A percentile compares a stretch with the other conserved stretches of the same genome.
These are phyloP conservation scores for Yamadazyma sp. DNA, from an alignment of 1,139 yeast species.

Conservation along the genomic window DNA sequence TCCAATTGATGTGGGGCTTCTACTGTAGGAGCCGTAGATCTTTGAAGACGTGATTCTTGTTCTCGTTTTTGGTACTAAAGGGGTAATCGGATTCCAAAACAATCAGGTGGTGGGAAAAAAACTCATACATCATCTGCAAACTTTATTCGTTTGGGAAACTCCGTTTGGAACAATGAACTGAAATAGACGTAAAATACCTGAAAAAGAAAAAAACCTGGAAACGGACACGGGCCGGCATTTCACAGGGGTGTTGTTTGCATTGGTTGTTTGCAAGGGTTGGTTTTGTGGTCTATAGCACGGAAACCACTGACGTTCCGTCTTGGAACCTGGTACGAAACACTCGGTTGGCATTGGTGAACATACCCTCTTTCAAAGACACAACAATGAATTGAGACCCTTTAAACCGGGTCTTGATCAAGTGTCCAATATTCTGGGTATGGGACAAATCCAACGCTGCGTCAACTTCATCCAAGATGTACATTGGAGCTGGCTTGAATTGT, in stretches of 20 bases:
- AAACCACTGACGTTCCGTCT: slow-evolving; percentile 94
- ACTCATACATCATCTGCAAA: too few species aligned
- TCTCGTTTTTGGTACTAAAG: too few species aligned
- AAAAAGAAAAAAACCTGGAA: too few species aligned
- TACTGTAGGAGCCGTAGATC: too few species aligned
- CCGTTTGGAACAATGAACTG: too few species aligned
- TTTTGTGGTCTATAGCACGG: slow-evolving; percentile 30
- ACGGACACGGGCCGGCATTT: too few species aligned
- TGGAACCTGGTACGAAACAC: slow-evolving; percentile 92
- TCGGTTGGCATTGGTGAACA: slow-evolving; percentile 96
- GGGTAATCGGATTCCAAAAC: too few species aligned
- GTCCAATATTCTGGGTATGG: slow-evolving; percentile 97
- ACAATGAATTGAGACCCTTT: slow-evolving; percentile 96
- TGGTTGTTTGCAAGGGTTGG: not conserved
- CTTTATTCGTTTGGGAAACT: not conserved
- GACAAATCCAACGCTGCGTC: slow-evolving; percentile 97
- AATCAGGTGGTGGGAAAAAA: too few species aligned
- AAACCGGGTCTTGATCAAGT: slow-evolving; percentile 89
- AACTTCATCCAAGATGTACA: slow-evolving; percentile 95
- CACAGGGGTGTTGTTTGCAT: too few species aligned
- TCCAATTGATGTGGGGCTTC: too few species aligned
- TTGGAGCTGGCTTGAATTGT: slow-evolving; percentile 96
- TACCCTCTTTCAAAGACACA: slow-evolving; percentile 94
- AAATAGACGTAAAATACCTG: too few species aligned
- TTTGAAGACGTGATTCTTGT: not conserved